A percentile compares a stretch with the other conserved stretches of the same genome.
phyloP scores from a whole-genome alignment of 495 filamentous ascomycete species.

The Astrocystis sublimbata region DNA sequence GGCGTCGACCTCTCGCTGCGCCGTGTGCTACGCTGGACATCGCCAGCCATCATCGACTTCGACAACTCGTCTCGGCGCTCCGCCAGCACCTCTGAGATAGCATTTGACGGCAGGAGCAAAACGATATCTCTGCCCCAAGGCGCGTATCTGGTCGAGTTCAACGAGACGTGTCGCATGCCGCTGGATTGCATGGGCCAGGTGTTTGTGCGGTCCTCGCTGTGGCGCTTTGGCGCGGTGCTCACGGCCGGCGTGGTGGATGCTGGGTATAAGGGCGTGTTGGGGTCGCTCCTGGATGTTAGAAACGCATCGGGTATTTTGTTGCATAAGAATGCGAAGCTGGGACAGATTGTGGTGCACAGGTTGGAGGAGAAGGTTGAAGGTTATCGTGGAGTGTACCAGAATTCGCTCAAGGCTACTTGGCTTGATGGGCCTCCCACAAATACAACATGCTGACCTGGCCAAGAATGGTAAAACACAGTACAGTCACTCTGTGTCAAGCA shows the following conservation, averaged over 20 bases:
- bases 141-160: slow-evolving; percentile 48
- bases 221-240: slow-evolving; percentile 40
- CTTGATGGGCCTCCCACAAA: not conserved
- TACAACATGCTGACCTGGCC: not conserved
- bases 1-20: slow-evolving; percentile 45
- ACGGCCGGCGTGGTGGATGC: slow-evolving; percentile 47
- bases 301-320: slow-evolving; percentile 42
- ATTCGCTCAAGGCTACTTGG: slow-evolving; percentile 23
- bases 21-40: slow-evolving; percentile 40
- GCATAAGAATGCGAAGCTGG: slow-evolving; percentile 40
- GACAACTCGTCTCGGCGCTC: slow-evolving; percentile 41
- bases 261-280: slow-evolving; percentile 50
- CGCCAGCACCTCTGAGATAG: slow-evolving; percentile 29
- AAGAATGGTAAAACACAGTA: not conserved
- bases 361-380: slow-evolving; percentile 40
- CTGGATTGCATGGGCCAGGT: slow-evolving; percentile 42
- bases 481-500: not conserved
- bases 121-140: slow-evolving; percentile 33
- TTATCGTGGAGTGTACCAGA: slow-evolving; percentile 48
- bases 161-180: slow-evolving; percentile 46
- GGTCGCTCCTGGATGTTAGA: slow-evolving; percentile 44
- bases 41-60: slow-evolving; percentile 46
- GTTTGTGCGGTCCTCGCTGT: slow-evolving; percentile 44
- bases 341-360: slow-evolving; percentile 45
- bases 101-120: slow-evolving; percentile 22